phyloP scores from a whole-genome alignment of 306 rosid genomes.

The Lathyrus tuberosus region DNA sequence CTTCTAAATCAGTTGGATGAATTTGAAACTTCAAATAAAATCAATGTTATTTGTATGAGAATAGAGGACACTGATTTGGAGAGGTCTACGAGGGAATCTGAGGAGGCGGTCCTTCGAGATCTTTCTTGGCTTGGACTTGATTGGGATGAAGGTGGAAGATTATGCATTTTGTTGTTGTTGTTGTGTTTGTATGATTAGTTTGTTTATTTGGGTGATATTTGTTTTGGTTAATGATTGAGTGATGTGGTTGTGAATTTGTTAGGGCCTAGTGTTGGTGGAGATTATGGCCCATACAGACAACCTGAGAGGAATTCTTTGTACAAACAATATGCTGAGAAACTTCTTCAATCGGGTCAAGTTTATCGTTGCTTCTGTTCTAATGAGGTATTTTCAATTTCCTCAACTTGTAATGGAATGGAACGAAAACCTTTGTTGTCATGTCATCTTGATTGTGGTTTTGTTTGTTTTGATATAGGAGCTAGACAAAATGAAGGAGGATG shows the following conservation, averaged over 20 bases:
- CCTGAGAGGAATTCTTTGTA: slow-evolving; percentile 88
- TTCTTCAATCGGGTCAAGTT: slow-evolving; percentile 70
- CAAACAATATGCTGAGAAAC: slow-evolving; percentile 78
- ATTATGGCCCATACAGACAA: slow-evolving; percentile 90
- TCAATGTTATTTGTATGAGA: too few species aligned
- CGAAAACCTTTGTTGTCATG: slow-evolving; percentile 19
- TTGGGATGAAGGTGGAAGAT: slow-evolving; percentile 82
- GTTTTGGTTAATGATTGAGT: slow-evolving; percentile 28
- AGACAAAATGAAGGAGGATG: slow-evolving; percentile 90
- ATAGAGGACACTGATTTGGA: slow-evolving; percentile 98
- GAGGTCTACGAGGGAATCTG: slow-evolving; percentile 90
- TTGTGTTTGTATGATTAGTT: background rate
- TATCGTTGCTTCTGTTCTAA: slow-evolving; percentile 92
- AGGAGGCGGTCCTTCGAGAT: slow-evolving; percentile 80
- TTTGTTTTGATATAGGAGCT: slow-evolving; percentile 61
- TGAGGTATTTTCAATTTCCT: slow-evolving; percentile 56
- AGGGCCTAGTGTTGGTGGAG: slow-evolving; percentile 97
- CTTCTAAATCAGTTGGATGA: too few species aligned
- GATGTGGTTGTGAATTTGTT: slow-evolving; percentile 26
- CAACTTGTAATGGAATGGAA: background rate
- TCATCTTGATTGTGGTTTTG: background rate
- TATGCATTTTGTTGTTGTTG: background rate
- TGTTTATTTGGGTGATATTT: background rate
- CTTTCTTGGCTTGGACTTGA: slow-evolving; percentile 96
- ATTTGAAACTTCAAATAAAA: too few species aligned